Conservation (phyloP, 2,329 filamentous ascomycete species). For the Venturia oleaginea region DNA sequence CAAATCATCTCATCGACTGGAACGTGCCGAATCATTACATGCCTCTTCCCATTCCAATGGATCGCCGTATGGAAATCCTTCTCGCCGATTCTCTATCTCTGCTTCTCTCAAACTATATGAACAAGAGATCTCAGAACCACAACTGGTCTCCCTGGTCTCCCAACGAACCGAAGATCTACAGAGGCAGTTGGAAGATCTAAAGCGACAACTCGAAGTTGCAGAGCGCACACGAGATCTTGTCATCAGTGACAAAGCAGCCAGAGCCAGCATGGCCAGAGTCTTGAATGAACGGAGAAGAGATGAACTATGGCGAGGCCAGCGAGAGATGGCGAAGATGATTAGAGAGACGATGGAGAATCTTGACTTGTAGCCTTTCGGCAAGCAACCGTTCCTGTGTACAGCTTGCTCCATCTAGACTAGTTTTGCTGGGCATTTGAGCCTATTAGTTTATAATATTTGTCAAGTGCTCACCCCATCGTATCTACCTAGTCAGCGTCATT, state of each 20-base stretch:
- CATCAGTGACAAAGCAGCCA: background rate
- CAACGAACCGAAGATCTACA: background rate
- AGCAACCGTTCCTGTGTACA: background rate
- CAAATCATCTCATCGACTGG: background rate
- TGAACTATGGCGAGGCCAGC: constrained; percentile 2
- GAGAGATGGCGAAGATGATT: constrained; percentile 3
- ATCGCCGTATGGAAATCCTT: background rate
- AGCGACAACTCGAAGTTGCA: constrained; percentile 4
- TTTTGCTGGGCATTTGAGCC: background rate
- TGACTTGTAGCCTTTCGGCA: background rate
- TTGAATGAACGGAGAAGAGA: constrained; percentile 9
- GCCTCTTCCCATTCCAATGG: background rate
- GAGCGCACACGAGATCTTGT: background rate
- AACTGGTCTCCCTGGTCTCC: background rate
- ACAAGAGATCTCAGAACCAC: constrained; percentile 9
- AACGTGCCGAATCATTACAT: background rate
- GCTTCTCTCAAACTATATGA: constrained; percentile 5
- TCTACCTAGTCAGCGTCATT: background rate
- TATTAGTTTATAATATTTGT: background rate
- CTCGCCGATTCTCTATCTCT: background rate
- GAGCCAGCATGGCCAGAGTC: background rate
- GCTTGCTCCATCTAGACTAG: background rate
- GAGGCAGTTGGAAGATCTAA: constrained; percentile 2
- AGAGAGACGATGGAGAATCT: constrained; percentile 4
- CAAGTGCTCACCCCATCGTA: background rate